Evolutionary conservation across 1,284 basidiomycete genomes (phyloP).

Genomic region (Inonotus obliquus): DNA sequence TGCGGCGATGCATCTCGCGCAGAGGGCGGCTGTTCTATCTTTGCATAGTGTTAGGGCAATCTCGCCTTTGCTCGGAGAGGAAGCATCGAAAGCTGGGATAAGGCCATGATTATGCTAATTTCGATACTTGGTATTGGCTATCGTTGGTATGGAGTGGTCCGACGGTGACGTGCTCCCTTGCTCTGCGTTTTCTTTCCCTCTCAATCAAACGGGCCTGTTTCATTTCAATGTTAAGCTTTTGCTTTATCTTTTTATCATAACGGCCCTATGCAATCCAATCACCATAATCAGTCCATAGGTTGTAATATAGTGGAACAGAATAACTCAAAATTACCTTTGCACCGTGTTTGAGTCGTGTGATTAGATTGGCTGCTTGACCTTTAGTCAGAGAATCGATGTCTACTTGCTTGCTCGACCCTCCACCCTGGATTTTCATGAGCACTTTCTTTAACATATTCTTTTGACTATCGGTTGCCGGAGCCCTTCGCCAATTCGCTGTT

Average conservation of each 20-base stretch:
- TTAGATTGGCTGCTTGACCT: slow-evolving; percentile 75
- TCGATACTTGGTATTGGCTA: neutral
- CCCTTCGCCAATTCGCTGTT: slow-evolving; percentile 69
- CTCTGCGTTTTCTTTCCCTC: slow-evolving; percentile 46
- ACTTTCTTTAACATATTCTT: slow-evolving; percentile 57
- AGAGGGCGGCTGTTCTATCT: slow-evolving; percentile 61
- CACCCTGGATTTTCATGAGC: slow-evolving; percentile 35
- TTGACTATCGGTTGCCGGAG: slow-evolving; percentile 65
- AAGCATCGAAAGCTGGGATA: neutral
- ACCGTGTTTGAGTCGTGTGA: slow-evolving; percentile 74
- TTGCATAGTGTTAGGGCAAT: slow-evolving; percentile 60
- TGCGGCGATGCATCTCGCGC: slow-evolving; percentile 45
- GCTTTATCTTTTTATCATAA: slow-evolving; percentile 43
- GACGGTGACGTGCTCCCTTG: slow-evolving; percentile 53
- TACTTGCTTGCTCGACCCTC: slow-evolving; percentile 14
- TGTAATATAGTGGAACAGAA: neutral
- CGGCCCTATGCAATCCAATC: slow-evolving; percentile 38
- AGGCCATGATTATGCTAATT: neutral
- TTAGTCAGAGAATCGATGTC: slow-evolving; percentile 52
- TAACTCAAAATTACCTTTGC: slow-evolving; percentile 45
- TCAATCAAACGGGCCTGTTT: slow-evolving; percentile 32
- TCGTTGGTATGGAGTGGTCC: slow-evolving; percentile 40
- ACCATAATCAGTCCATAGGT: neutral
- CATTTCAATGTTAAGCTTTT: slow-evolving; percentile 30
- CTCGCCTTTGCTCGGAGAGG: slow-evolving; percentile 46